Evolutionary conservation across 1,139 yeast species (phyloP).

Genomic region (Pichia sp.): DNA sequence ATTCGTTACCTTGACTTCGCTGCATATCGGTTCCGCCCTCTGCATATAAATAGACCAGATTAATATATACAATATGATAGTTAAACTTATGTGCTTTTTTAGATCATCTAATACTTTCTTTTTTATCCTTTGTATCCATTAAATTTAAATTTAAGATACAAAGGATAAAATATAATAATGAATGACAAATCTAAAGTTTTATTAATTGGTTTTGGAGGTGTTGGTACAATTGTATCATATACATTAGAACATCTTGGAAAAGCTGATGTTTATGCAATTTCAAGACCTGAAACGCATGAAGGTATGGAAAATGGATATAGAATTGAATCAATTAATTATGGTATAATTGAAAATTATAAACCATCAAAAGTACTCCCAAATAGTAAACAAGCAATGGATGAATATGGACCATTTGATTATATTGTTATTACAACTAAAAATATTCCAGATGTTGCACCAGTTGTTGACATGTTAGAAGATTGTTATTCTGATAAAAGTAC

Average conservation of each 20-base stretch:
- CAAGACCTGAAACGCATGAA: conserved; percentile 58
- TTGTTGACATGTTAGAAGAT: conserved; percentile 54
- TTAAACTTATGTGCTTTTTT: too few relatives aligned
- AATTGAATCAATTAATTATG: conserved; percentile 56
- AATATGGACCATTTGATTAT: conserved; percentile 53
- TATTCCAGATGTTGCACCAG: conserved; percentile 55
- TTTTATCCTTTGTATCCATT: too few relatives aligned
- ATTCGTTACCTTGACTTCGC: too few relatives aligned
- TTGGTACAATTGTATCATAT: conserved; percentile 63
- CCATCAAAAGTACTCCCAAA: conserved; percentile 41
- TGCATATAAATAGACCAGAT: too few relatives aligned
- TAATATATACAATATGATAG: too few relatives aligned
- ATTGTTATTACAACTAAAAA: conserved; percentile 65
- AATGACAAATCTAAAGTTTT: conserved; percentile 32
- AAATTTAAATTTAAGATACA: not conserved
- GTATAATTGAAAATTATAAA: conserved; percentile 44
- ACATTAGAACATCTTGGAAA: conserved; percentile 43
- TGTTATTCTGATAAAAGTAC: conserved; percentile 46
- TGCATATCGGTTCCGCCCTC: too few relatives aligned
- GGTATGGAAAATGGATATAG: conserved; percentile 49
- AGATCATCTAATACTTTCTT: too few relatives aligned
- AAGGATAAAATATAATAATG: not conserved
- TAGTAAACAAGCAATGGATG: conserved; percentile 21
- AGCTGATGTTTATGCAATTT: conserved; percentile 54
- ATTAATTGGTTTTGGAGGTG: conserved; percentile 65